These are phyloP conservation scores for Xylariaceae sp. DNA, from an alignment of 2,329 filamentous ascomycete species.

Conservation along the genomic window DNA sequence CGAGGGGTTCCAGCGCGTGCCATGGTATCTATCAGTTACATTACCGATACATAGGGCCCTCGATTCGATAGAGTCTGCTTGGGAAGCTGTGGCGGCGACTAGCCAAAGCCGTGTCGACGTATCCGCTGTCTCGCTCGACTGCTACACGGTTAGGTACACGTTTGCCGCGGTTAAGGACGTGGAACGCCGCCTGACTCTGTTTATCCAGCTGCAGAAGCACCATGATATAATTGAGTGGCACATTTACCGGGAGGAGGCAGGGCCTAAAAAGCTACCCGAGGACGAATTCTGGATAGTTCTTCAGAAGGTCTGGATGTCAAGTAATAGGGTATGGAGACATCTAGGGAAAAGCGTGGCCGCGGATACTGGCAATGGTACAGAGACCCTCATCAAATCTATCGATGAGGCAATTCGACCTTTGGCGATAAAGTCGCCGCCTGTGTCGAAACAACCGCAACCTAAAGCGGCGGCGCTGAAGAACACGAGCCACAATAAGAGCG, in stretches of 20 bases:
- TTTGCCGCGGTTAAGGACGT: slow-evolving; percentile 33
- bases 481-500: slow-evolving; percentile 20
- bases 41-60: slow-evolving; percentile 62
- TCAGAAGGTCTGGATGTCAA: slow-evolving; percentile 30
- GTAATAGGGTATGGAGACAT: slow-evolving; percentile 29
- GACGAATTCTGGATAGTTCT: slow-evolving; percentile 31
- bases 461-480: slow-evolving; percentile 22
- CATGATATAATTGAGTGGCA: slow-evolving; percentile 51
- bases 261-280: slow-evolving; percentile 22
- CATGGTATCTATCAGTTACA: slow-evolving; percentile 53
- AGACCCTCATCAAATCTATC: slow-evolving; percentile 43
- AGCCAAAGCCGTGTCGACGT: slow-evolving; percentile 49
- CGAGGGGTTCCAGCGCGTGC: slow-evolving; percentile 50
- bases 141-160: slow-evolving; percentile 53
- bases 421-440: slow-evolving; percentile 28
- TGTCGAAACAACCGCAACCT: slow-evolving; percentile 25
- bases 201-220: slow-evolving; percentile 48
- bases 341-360: slow-evolving; percentile 41
- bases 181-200: slow-evolving; percentile 44
- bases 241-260: slow-evolving; percentile 38
- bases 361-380: slow-evolving; percentile 40
- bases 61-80: slow-evolving; percentile 54
- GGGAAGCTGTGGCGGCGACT: slow-evolving; percentile 41
- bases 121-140: slow-evolving; percentile 52
- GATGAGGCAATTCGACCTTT: slow-evolving; percentile 44